Conservation (phyloP, 257 asterid species). For the Lycium ferocissimum region DNA sequence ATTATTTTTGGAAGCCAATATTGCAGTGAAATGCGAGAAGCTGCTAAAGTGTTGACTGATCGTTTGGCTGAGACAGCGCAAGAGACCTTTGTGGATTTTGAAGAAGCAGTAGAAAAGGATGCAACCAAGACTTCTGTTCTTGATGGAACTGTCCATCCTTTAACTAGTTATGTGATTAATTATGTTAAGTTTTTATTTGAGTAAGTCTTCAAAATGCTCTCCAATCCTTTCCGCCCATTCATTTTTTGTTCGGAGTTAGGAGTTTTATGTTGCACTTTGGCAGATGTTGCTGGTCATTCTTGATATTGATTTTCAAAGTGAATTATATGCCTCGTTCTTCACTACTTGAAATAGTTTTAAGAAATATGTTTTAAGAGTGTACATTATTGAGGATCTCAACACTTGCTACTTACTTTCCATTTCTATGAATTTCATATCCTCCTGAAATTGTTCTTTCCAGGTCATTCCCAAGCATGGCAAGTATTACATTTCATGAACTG, state of each 20-base stretch:
- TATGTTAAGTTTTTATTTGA: constrained; percentile 91
- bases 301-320: not conserved
- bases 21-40: constrained; percentile 82
- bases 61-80: constrained; percentile 93
- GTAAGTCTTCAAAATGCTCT: constrained; percentile 51
- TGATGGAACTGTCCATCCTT: constrained; percentile 98
- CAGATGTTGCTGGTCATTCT: not conserved
- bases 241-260: not conserved
- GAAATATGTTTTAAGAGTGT: not conserved
- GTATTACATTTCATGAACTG: not conserved
- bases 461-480: not conserved
- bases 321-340: not conserved
- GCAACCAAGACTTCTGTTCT: constrained; percentile 94
- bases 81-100: constrained; percentile 93
- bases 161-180: constrained; percentile 95
- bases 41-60: constrained; percentile 62
- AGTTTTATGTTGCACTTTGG: not conserved
- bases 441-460: not conserved
- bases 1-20: constrained; percentile 64
- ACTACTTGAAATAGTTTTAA: not conserved
- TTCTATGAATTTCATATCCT: not conserved
- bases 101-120: constrained; percentile 97
- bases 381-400: not conserved
- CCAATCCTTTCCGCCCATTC: not conserved
- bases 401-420: not conserved